phyloP scores from a whole-genome alignment of 805 yeast genomes.

The Yamadazyma akitaensis region DNA sequence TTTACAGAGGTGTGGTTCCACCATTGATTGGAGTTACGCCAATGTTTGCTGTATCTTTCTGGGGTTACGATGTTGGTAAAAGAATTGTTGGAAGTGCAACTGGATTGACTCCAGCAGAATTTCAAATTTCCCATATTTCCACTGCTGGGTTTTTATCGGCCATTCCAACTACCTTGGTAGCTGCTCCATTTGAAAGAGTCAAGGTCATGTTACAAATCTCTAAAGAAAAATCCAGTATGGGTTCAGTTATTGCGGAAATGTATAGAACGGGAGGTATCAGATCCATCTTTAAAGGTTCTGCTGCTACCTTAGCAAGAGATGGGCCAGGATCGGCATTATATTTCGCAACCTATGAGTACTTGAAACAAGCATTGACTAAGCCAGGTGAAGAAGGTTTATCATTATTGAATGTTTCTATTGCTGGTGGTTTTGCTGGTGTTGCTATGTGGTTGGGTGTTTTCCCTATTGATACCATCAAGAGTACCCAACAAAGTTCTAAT shows the following conservation, averaged over 20 bases:
- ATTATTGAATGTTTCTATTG: constrained; percentile 70
- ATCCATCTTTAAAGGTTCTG: constrained; percentile 87
- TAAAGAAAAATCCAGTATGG: constrained; percentile 48
- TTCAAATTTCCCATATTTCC: constrained; percentile 69
- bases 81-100: constrained; percentile 53
- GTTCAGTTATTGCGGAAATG: constrained; percentile 61
- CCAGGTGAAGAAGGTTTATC: constrained; percentile 53
- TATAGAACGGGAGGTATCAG: constrained; percentile 76
- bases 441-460: constrained; percentile 96
- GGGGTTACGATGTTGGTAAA: constrained; percentile 97
- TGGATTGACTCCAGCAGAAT: constrained; percentile 36
- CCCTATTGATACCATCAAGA: constrained; percentile 94
- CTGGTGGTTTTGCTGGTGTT: constrained; percentile 96
- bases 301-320: constrained; percentile 91
- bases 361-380: constrained; percentile 60
- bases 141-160: constrained; percentile 95
- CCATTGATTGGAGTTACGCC: constrained; percentile 97
- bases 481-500: constrained; percentile 69
- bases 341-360: constrained; percentile 88
- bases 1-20: constrained; percentile 91
- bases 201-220: constrained; percentile 90
- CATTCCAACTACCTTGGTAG: constrained; percentile 88
- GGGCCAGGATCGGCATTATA: constrained; percentile 97
- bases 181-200: constrained; percentile 97
- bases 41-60: constrained; percentile 95